Conservation (phyloP, 176 grass and related monocot genomes). For the maize (Zea mays) region DNA sequence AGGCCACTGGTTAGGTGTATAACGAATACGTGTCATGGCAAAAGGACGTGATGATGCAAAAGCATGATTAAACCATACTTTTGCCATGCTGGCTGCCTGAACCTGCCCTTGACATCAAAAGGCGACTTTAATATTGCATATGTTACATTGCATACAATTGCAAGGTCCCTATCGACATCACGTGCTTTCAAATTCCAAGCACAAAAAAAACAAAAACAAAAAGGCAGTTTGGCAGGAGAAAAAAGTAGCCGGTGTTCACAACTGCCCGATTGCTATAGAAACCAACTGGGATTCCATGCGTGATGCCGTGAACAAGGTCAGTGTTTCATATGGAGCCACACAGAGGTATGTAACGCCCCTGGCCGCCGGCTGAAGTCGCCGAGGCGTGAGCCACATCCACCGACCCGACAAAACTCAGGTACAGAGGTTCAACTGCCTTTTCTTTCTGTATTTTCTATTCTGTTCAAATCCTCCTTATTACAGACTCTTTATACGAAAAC, state of each 20-base stretch:
- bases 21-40: background rate
- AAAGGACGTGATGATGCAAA: background rate
- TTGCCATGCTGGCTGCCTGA: background rate
- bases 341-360: too few relatives aligned
- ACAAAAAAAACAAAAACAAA: background rate
- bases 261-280: background rate
- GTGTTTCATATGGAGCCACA: background rate
- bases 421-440: too few relatives aligned
- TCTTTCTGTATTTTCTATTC: too few relatives aligned
- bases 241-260: background rate
- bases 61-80: conserved; percentile 36
- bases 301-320: conserved; percentile 8
- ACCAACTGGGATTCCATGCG: background rate
- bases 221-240: conserved; percentile 35
- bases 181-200: background rate
- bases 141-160: background rate
- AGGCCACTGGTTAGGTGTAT: background rate
- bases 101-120: background rate
- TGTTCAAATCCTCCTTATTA: too few relatives aligned
- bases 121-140: conserved; percentile 14
- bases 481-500: too few relatives aligned
- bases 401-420: too few relatives aligned
- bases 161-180: background rate
- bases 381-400: too few relatives aligned
- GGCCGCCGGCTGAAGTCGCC: too few relatives aligned